These are phyloP conservation scores for Colletotrichum lentis DNA, from an alignment of 2,329 filamentous ascomycete species.

Conservation along the genomic window DNA sequence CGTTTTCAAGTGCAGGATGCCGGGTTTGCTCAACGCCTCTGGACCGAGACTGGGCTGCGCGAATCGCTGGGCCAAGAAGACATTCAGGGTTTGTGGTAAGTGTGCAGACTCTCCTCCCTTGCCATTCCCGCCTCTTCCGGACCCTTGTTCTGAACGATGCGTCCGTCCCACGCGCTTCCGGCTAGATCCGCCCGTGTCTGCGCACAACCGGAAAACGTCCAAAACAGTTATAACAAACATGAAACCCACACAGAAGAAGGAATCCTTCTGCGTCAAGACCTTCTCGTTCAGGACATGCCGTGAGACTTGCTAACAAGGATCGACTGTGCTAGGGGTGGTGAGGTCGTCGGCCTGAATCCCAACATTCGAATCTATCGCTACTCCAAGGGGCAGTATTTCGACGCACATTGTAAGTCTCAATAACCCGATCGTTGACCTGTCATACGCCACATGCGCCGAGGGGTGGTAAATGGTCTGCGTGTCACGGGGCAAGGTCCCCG, in stretches of 20 bases:
- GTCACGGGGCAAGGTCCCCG: constrained; percentile 5
- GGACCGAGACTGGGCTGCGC: constrained; percentile 78
- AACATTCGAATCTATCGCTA: constrained; percentile 94
- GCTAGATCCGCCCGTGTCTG: constrained; percentile 24
- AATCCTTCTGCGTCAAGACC: constrained; percentile 6
- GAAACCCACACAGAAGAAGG: constrained; percentile 21
- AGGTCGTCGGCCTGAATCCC: constrained; percentile 83
- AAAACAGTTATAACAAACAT: constrained; percentile 18
- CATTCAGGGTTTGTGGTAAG: constrained; percentile 56
- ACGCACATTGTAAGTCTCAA: constrained; percentile 78
- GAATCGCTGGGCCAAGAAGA: constrained; percentile 61
- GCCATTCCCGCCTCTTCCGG: neutral
- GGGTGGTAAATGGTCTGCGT: constrained; percentile 8
- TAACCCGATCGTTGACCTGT: constrained; percentile 26
- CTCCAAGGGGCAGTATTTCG: constrained; percentile 86
- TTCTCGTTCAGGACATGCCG: neutral
- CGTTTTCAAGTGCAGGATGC: constrained; percentile 83
- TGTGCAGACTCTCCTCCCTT: constrained; percentile 30
- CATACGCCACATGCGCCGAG: constrained; percentile 26
- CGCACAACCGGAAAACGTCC: neutral
- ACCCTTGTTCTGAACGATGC: constrained; percentile 16
- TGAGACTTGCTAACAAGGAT: constrained; percentile 22
- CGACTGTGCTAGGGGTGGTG: constrained; percentile 72
- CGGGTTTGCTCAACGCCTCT: constrained; percentile 76
- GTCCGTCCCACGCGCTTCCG: constrained; percentile 30